Evolutionary conservation across 768 basidiomycete genomes (phyloP), one percentile per base, ranked within the genome.

Genomic region (Amanita jacksonii): DNA sequence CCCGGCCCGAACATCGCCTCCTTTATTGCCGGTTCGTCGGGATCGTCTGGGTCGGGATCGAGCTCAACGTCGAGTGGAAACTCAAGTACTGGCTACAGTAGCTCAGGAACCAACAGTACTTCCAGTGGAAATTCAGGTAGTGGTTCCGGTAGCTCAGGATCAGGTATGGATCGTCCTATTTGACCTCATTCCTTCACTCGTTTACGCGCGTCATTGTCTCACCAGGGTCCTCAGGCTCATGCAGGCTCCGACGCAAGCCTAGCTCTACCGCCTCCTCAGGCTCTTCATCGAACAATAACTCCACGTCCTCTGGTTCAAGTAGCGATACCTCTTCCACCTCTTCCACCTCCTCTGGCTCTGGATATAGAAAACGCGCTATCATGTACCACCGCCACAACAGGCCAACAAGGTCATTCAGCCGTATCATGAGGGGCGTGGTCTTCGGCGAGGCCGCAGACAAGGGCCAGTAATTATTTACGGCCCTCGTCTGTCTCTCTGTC

Each of bases 1-100:
- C 76, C 77, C 3, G 77, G 77, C 0, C 77, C 76, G 16, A 46
- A 62, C 5, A 53, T 77, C 18, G 74, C 73, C 4, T 47, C 63
- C 15, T 66, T 76, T 41, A 58, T 68, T 39, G 25, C 43, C 15
- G 57, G 52, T 12, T 6, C 27, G 6, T 28, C 27, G 27, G n/a
- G n/a, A n/a, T 28, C 27, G 12, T 28, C 27, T 28, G 27, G 27
- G 27, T 6, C 6, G 7, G 27, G 27, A 12, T 6, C 27, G 6
- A 28, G 27, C 27, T 28, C 27, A 6, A 12, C 7, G 7, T 28
- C 27, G 12, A 12, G 27, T 12, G 7, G 7, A 28, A 28, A 12
- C 27, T 28, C 27, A 28, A 44, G 27, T 18, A n/a, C n/a, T n/a
- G n/a, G n/a, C n/a, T n/a, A n/a, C n/a, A n/a, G n/a, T n/a, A n/a